Base-by-base conservation (phyloP, 257 asterid genomes). In the Echium plantagineum region DNA sequence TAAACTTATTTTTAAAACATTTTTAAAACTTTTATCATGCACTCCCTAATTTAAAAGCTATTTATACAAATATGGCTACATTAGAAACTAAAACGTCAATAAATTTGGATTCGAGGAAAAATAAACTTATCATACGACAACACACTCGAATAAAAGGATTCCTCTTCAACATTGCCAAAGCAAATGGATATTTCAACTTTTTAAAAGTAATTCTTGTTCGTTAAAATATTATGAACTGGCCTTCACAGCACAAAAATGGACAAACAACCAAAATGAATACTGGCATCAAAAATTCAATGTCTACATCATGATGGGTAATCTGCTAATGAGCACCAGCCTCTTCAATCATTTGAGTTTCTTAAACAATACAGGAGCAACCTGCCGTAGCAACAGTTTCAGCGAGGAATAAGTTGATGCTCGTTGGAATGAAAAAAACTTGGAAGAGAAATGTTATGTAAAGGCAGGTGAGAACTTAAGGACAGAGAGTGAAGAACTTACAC, bases 401-500 rank as follows among this genome's bases (percentile, higher is more conserved):
- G 3, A 42, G 48, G 3, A 42, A 42, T 42, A 12, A 42, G 49
- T 42, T 12, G 49, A 1, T 42, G 3, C 17, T 42, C 17, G 12
- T 42, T 1, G 2, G 3, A 24, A 12, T 15, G n/a, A n/a, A n/a
- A n/a, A n/a, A n/a, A n/a, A n/a, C n/a, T n/a, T n/a, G 49, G 49
- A 12, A 42, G 49, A 4, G 47, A 35, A 35, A 35, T 35, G 26
- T 15, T 35, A 35, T 35, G 13, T 9, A 35, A 9, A 42, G 49
- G 16, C 17, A 42, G 1, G 13, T 12, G 16, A 10, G 49, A 4
- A 42, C 1, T 3, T 24, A 24, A 42, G 49, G 49, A 42, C 16
- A 12, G 10, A 13, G 49, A 10, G 49, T 13, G 49, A 12, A 38
- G 17, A 47, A 51, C 90, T 64, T 84, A 83, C 95, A 19, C 87